Base-by-base conservation (phyloP, 495 filamentous ascomycete genomes). In the Cryomyces minteri region DNA sequence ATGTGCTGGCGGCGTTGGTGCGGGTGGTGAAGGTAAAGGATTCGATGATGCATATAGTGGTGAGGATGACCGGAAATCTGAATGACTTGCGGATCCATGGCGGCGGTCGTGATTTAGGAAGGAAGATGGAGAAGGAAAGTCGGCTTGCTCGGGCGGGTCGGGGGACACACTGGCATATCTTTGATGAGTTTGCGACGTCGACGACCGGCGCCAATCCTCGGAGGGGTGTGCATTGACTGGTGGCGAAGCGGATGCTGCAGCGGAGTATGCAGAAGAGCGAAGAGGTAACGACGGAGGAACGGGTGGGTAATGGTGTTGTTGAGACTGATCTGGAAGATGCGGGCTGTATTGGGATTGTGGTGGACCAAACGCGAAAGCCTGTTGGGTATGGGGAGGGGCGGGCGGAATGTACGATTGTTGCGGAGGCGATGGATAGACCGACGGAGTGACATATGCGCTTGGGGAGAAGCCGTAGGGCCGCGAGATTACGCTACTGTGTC, bases 1-100 rank as follows among this genome's bases (percentile, higher is more conserved):
- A 36, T 65, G 51, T 48, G 59, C 60, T 5, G 63, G 66, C 39
- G 62, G 63, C 28, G 63, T 59, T 61, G 4, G 63, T 60, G 57
- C 61, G 1, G 50, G 63, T 6, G 59, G 62, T 12, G 67, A 61
- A 30, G 65, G 66, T 7, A 66, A 65, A 11, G 56, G 47, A 34
- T 56, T 51, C 14, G 31, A 14, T 25, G 58, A 55, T 25, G 48
- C 47, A 43, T 53, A 53, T 38, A 47, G 55, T 14, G 53, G 58
- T 10, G 53, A 55, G 18, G 61, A 56, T 9, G 51, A 39, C 41
- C 49, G 61, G 58, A 44, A 61, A 52, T 71, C 32, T 49, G 53
- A 49, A 14, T 44, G 50, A 36, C 44, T 55, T 14, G 51, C 39
- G 36, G 50, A 44, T 39, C 42, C 63, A 59, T 45, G 25, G 46